Percentiles rank a stretch among this genome's conserved stretches.
These are phyloP conservation scores for Plantago elongata DNA, from an alignment of 257 asterid genomes.

Conservation along the genomic window DNA sequence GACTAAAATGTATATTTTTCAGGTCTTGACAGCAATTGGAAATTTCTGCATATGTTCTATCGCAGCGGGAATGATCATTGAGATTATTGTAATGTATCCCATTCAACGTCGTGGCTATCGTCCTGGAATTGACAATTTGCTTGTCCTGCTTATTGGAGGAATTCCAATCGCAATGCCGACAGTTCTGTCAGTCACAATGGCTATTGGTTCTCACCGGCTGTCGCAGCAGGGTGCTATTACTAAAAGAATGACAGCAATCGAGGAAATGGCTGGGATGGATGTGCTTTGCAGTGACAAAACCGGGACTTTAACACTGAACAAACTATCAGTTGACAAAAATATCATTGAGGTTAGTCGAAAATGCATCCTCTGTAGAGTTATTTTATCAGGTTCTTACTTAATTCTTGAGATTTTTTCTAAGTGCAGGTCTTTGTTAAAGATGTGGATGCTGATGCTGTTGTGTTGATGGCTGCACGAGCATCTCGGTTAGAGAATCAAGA, in stretches of 20 bases:
- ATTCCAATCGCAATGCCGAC: slow-evolving; percentile 58
- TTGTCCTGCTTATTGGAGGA: slow-evolving; percentile 50
- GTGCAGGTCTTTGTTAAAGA: slow-evolving; percentile 54
- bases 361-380: background rate
- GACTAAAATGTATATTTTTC: background rate
- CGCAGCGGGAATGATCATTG: slow-evolving; percentile 36
- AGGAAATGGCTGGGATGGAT: slow-evolving; percentile 54
- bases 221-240: slow-evolving; percentile 53
- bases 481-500: slow-evolving; percentile 86
- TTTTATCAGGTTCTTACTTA: background rate
- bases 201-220: slow-evolving; percentile 46
- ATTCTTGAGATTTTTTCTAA: slow-evolving; percentile 7
- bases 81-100: slow-evolving; percentile 41
- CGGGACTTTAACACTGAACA: slow-evolving; percentile 48
- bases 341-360: slow-evolving; percentile 30
- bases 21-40: slow-evolving; percentile 48
- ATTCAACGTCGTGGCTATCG: slow-evolving; percentile 39
- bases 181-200: slow-evolving; percentile 48
- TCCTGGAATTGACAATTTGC: slow-evolving; percentile 39
- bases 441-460: slow-evolving; percentile 63
- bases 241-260: slow-evolving; percentile 53
- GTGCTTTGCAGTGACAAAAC: slow-evolving; percentile 56
- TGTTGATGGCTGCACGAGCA: slow-evolving; percentile 89
- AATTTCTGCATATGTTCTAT: slow-evolving; percentile 41
- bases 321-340: slow-evolving; percentile 38